Base-by-base conservation (phyloP, 177 flowering plant species). In the Vitis hybrid region DNA sequence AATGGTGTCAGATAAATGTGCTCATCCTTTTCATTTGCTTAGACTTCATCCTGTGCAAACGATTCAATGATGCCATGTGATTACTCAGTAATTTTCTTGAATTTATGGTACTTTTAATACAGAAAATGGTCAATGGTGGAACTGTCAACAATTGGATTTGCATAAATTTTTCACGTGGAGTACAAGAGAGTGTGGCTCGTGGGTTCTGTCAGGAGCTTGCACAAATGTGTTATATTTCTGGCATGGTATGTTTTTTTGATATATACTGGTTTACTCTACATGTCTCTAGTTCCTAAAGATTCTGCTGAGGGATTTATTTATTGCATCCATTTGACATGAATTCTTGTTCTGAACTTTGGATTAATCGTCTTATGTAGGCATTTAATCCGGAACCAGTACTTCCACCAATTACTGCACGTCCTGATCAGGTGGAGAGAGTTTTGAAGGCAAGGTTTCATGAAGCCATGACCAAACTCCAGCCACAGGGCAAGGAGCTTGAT, bases 121-220 rank as follows among this genome's bases (percentile, higher is more conserved):
- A 94, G 98, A 94, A 92, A 89, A 89, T 94, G 97, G 89, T 90
- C 6, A 87, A 92, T 79, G 98, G 98, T 2, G 97, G 97, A 8
- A 89, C 84, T 0, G 97, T 94, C 4, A 89, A 87, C 72, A 66
- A 79, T 63, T 92, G 98, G 98, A 82, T 85, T 51, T 90, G 94
- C 76, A 82, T 92, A 0, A 94, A 92, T 66, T 94, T 94, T 65
- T 81, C 97, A 2, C 84, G 94, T 10, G 71, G 56, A 34, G 89
- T 89, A 15, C 93, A 88, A 79, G 94, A 90, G 2, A 80, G 66
- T 68, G 83, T 77, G n/a, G 93, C 97, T 1, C 82, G 86, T 51
- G 80, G 79, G 0, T 94, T 94, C 71, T 94, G 94, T 76, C 63
- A 59, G 22, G 93, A 89, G 66, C 91, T 94, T 70, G 94, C 92